Base-by-base conservation (phyloP, 75 land plant genomes). In the Isoetes taiwanensis region DNA sequence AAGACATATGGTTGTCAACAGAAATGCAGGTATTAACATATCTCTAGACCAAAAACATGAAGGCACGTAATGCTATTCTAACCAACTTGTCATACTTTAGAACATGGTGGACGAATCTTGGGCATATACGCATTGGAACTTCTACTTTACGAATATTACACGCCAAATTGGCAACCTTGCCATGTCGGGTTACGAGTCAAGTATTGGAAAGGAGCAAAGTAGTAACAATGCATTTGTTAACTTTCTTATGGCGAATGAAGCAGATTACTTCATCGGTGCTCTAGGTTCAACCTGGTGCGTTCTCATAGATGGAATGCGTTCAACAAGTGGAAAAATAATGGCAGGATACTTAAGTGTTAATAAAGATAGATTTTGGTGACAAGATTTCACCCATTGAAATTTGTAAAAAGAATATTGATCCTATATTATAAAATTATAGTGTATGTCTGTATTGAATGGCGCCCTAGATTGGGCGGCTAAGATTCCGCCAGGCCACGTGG, bases 361-460 rank as follows among this genome's bases (percentile, higher is more conserved):
- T 23, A 46, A 46, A 46, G 50, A 46, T 46, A 46, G 50, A 46
- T 46, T 19, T 23, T 46, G 50, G 50, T 46, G 16, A 46, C n/a
- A n/a, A n/a, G n/a, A n/a, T n/a, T n/a, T n/a, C n/a, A n/a, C n/a
- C n/a, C n/a, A n/a, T n/a, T n/a, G n/a, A n/a, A n/a, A n/a, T n/a
- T n/a, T n/a, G n/a, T n/a, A n/a, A n/a, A n/a, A n/a, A n/a, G n/a
- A n/a, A n/a, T n/a, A n/a, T n/a, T n/a, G n/a, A n/a, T n/a, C n/a
- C n/a, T n/a, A n/a, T n/a, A n/a, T n/a, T n/a, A n/a, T n/a, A n/a
- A n/a, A n/a, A n/a, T n/a, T n/a, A n/a, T n/a, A n/a, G n/a, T n/a
- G n/a, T n/a, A n/a, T n/a, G n/a, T n/a, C n/a, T n/a, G n/a, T n/a
- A n/a, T n/a, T n/a, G n/a, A n/a, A n/a, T n/a, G n/a, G n/a, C n/a